Conservation (phyloP, 2,329 filamentous ascomycete species). For the Ceratocystis cubensis region DNA sequence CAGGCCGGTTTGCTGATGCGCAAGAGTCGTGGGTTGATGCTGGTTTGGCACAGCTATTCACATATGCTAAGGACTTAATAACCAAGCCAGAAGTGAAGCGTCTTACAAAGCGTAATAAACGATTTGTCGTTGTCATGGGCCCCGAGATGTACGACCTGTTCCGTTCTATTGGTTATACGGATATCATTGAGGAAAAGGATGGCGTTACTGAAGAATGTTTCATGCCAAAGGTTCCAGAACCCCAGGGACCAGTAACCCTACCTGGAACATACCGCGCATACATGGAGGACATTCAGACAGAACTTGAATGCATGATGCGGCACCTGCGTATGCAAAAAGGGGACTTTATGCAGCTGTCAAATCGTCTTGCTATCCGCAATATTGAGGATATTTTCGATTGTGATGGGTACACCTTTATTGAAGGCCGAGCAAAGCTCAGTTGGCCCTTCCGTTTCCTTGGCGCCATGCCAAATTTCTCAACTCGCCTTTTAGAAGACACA, state of each 20-base stretch:
- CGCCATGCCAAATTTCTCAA: slow-evolving; percentile 28
- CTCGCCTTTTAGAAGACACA: slow-evolving; percentile 21
- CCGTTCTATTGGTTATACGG: slow-evolving; percentile 37
- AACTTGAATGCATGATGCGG: slow-evolving; percentile 35
- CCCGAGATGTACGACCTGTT: slow-evolving; percentile 39
- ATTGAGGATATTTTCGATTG: slow-evolving; percentile 26
- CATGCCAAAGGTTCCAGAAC: slow-evolving; percentile 29
- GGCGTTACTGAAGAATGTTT: slow-evolving; percentile 32
- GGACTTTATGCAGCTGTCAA: slow-evolving; percentile 26
- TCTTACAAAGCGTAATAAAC: slow-evolving; percentile 46
- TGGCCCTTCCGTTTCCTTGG: slow-evolving; percentile 27
- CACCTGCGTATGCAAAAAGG: slow-evolving; percentile 25
- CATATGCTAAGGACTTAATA: slow-evolving; percentile 40
- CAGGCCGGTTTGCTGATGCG: slow-evolving; percentile 36
- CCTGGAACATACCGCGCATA: slow-evolving; percentile 35
- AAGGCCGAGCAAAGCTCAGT: slow-evolving; percentile 14
- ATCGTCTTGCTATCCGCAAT: slow-evolving; percentile 24
- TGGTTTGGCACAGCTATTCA: slow-evolving; percentile 36
- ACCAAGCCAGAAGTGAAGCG: slow-evolving; percentile 31
- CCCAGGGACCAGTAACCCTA: slow-evolving; percentile 26
- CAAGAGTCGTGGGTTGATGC: slow-evolving; percentile 31
- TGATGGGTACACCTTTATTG: slow-evolving; percentile 27
- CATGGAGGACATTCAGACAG: slow-evolving; percentile 38
- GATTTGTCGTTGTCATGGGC: slow-evolving; percentile 43
- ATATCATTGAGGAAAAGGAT: slow-evolving; percentile 30